Base-by-base conservation (phyloP, 129 eudicot species). In the Oenanthe sinensis region DNA sequence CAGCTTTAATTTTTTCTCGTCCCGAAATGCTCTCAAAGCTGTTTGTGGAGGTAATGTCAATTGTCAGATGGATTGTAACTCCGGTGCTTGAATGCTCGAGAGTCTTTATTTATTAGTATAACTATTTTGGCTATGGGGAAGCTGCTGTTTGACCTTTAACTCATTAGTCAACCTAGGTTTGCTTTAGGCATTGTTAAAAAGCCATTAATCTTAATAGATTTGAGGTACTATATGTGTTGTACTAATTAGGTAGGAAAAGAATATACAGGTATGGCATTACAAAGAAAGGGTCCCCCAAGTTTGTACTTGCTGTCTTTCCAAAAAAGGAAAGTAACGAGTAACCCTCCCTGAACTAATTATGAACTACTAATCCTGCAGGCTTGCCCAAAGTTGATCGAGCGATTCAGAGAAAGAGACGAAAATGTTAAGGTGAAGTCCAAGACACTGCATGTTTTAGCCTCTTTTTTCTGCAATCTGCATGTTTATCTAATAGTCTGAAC, bases 331-430 rank as follows among this genome's bases (percentile, higher is more conserved):
- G n/a, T n/a, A n/a, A n/a, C n/a, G n/a, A 36, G 24, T 22, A 55
- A 39, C 3, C n/a, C 12, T 2, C 10, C 26, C 22, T 60, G 33
- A 45, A 81, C 44, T 40, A 24, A 62, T 80, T 20, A 63, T 74
- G 50, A 26, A 49, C 13, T 15, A 8, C 36, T 15, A 22, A 46
- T 69, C 69, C 40, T 71, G 82, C 88, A 91, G 98, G 97, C 98
- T 76, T 95, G 97, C 72, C 98, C 94, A 8, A 91, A 95, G 86
- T 78, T 95, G 90, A 92, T 95, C 79, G 98, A 95, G 69, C 87
- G 98, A 85, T 95, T 95, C 67, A 90, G 85, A 86, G 97, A 95
- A 81, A 88, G 98, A 85, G 98, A 95, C 83, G 97, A 95, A 80
- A 91, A 90, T 83, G 97, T 95, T 40, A 95, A 95, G 98, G 98